Base-by-base conservation (phyloP, 1,284 basidiomycete genomes). In the Somion occarium region DNA sequence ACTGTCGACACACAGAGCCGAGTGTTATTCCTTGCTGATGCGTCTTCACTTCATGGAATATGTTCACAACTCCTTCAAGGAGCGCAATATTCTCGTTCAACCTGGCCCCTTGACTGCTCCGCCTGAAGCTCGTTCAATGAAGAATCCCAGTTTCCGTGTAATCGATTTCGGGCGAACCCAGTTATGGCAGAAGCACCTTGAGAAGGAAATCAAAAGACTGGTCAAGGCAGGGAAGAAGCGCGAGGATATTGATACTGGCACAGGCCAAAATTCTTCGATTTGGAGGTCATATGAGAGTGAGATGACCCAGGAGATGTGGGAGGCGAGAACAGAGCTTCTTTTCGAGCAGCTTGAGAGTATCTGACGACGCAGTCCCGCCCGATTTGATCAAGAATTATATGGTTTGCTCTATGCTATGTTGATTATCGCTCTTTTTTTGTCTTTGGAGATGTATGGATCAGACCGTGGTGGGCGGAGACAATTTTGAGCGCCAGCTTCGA, bases 101-200 rank as follows among this genome's bases (percentile, higher is more conserved):
- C 64, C 66, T 0, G 78, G 75, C 0, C 74, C 75, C 5, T 59
- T 78, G 34, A 62, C 58, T 3, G 55, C 55, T 4, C 65, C 62
- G 0, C 72, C 67, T 26, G 23, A 25, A 3, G 3, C 46, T 49
- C 44, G 59, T 48, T 59, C 59, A 27, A 23, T 55, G 48, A 50
- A 55, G 13, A 56, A 52, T 9, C 69, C 63, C 44, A 71, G 71
- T 55, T 79, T 74, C 60, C 65, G 77, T 15, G 56, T 80, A 56
- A 78, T 80, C 51, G 78, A 80, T 57, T 79, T 80, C 58, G 78
- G 77, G 20, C 55, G 66, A 13, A 50, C 48, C 11, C n/a, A 44
- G 19, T 3, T 19, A 2, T 37, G 26, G 46, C 11, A 38, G 26
- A 26, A 38, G 26, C 13, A 39, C 13, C 5, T 23, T 22, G 3